These are phyloP conservation scores for Phylloporus rhodoxanthus DNA, from an alignment of 768 basidiomycete species.

Conservation along the genomic window DNA sequence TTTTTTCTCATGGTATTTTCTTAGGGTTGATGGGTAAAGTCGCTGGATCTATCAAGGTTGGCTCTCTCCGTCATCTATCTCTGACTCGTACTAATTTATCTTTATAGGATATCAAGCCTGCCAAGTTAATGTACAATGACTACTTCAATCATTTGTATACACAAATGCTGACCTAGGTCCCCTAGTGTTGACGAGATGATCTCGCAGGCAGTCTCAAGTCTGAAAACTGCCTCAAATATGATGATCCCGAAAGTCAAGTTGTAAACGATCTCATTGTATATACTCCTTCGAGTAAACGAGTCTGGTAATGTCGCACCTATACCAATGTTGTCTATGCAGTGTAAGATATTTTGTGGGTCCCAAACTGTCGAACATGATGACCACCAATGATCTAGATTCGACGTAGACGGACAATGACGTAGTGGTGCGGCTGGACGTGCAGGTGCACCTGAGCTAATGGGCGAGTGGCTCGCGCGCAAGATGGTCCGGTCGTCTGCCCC, in stretches of 20 bases:
- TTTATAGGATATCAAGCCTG: conserved; percentile 69
- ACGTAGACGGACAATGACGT: conserved; percentile 80
- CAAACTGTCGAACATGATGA: too few relatives aligned
- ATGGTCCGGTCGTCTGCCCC: too few relatives aligned
- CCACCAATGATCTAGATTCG: too few relatives aligned
- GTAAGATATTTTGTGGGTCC: too few relatives aligned
- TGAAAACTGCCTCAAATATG: conserved; percentile 41
- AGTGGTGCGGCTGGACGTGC: conserved; percentile 86
- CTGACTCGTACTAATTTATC: conserved; percentile 1
- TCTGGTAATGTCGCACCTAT: too few relatives aligned
- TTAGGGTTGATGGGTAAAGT: conserved; percentile 77
- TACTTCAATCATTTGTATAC: not conserved
- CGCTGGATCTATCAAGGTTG: conserved; percentile 60
- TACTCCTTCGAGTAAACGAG: too few relatives aligned
- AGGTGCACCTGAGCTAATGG: conserved; percentile 76
- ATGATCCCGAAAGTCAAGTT: conserved; percentile 48
- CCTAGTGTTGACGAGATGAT: conserved; percentile 78
- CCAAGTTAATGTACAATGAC: conserved; percentile 68
- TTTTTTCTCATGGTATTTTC: conserved; percentile 1
- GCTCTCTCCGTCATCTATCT: conserved; percentile 16
- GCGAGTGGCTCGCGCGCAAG: conserved; percentile 86
- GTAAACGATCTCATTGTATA: not conserved
- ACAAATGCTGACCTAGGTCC: conserved; percentile 7
- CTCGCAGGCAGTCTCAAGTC: conserved; percentile 53
- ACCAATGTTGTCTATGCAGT: too few relatives aligned